Base-by-base conservation (phyloP, 1,139 yeast genomes). In the Pichia sp. region DNA sequence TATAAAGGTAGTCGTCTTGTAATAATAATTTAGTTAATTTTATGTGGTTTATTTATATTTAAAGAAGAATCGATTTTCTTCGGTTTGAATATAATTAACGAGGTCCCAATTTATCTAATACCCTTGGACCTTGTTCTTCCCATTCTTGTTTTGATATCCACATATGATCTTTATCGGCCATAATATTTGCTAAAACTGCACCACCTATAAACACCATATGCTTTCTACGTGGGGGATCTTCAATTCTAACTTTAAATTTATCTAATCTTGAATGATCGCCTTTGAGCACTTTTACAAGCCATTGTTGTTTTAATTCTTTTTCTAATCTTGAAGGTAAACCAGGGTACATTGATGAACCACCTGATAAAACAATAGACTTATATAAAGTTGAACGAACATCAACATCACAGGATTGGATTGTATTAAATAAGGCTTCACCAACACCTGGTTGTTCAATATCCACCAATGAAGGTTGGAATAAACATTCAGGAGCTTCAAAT, bases 151-250 rank as follows among this genome's bases (percentile, higher is more conserved):
- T 89, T 46, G 90, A 74, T 58, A 94, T 79, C 99, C 99, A 90
- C 96, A 92, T 86, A 61, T 89, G 96, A 54, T 90, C 97, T 66
- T 90, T 92, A 64, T 92, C 96, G 39, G 95, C 95, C 97, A 94
- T 92, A 58, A 92, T 92, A 61, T 86, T 89, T 32, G 99, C 98
- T 61, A 92, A 74, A 22, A 92, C 98, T 6, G 98, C 98, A 60
- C 99, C 99, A 57, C 99, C 99, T 55, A 92, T 82, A 67, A 92
- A 92, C 37, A 92, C 99, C 97, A 92, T 92, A 66, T 94, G 97
- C 65, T 92, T 84, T 74, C 99, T 87, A 73, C 97, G 82, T 57
- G 99, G 99, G 39, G 98, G 98, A 64, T 92, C 98, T 66, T 92
- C 98, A 60, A 92, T 92, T 67, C 95, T 82, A 39, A 94, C 96